A percentile compares a stretch with the other conserved stretches of the same genome.
phyloP scores from a whole-genome alignment of 139 green algal species.

The Coccomyxa sp. region DNA sequence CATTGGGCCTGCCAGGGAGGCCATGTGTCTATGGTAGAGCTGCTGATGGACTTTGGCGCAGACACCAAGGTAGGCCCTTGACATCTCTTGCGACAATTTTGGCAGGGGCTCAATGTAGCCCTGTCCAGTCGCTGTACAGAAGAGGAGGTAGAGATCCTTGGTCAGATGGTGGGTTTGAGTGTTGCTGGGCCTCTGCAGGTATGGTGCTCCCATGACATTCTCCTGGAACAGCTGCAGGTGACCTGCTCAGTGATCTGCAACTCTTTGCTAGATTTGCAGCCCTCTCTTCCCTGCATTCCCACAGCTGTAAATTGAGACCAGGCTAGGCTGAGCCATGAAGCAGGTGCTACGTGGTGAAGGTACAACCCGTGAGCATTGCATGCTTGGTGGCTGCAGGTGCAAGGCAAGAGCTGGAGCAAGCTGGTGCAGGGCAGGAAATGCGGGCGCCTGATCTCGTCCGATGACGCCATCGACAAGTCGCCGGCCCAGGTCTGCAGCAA shows the following conservation, averaged over 20 bases:
- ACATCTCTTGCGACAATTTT: too few species aligned
- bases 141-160: too few species aligned
- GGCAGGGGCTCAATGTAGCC: background rate
- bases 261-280: too few species aligned
- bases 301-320: too few species aligned
- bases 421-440: constrained; percentile 13
- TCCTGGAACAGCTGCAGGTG: constrained; percentile 4
- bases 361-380: background rate
- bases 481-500: constrained; percentile 1
- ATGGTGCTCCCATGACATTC: background rate
- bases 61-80: constrained; percentile 19
- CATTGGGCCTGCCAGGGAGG: constrained; percentile 12
- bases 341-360: background rate
- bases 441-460: background rate
- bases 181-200: background rate
- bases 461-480: constrained; percentile 1
- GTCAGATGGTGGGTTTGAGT: background rate
- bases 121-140: background rate
- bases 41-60: constrained; percentile 6
- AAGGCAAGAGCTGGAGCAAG: constrained; percentile 10
- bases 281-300: too few species aligned
- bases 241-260: too few species aligned
- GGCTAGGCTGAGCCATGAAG: background rate
- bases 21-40: constrained; percentile 1
- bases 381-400: background rate